phyloP scores from a whole-genome alignment of 768 basidiomycete genomes.

The Serendipita indica region DNA sequence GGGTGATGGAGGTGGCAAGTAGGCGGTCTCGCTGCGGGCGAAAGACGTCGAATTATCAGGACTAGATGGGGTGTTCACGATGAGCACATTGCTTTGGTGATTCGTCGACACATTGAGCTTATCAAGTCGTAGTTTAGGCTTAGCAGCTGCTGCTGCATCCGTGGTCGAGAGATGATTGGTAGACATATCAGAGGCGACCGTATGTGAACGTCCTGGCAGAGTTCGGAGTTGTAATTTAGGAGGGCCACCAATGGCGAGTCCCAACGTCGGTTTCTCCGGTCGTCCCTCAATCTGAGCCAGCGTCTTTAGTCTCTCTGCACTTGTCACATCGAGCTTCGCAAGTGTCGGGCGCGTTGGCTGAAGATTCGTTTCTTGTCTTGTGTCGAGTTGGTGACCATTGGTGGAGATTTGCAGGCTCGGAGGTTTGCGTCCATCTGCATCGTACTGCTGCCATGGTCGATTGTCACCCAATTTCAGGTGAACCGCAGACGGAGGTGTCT shows the following conservation, averaged over 20 bases:
- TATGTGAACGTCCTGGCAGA: slow-evolving; percentile 9
- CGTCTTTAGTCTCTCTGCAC: slow-evolving; percentile 7
- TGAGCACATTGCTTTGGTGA: slow-evolving; percentile 5
- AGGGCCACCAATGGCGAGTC: slow-evolving; percentile 8
- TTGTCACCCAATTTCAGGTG: background rate
- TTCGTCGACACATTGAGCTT: slow-evolving; percentile 10
- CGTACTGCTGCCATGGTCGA: background rate
- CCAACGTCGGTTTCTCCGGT: slow-evolving; percentile 1
- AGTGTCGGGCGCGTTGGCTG: background rate
- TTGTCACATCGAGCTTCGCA: background rate
- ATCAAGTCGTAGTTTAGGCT: slow-evolving; percentile 11
- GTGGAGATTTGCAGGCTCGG: background rate
- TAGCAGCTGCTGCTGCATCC: background rate
- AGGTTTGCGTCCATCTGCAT: background rate
- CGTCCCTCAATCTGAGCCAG: slow-evolving; percentile 9
- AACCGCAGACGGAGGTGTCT: slow-evolving; percentile 4
- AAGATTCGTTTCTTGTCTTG: background rate
- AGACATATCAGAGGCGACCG: slow-evolving; percentile 10
- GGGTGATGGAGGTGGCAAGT: slow-evolving; percentile 22
- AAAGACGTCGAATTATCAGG: slow-evolving; percentile 5
- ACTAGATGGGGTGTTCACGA: slow-evolving; percentile 5
- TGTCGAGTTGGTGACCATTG: background rate
- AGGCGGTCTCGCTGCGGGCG: background rate
- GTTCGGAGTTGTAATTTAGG: slow-evolving; percentile 14
- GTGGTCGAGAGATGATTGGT: slow-evolving; percentile 5